Evolutionary conservation across 225 moss, liverwort and hornwort genomes (phyloP).

Genomic region (Physcomitrium patens): DNA sequence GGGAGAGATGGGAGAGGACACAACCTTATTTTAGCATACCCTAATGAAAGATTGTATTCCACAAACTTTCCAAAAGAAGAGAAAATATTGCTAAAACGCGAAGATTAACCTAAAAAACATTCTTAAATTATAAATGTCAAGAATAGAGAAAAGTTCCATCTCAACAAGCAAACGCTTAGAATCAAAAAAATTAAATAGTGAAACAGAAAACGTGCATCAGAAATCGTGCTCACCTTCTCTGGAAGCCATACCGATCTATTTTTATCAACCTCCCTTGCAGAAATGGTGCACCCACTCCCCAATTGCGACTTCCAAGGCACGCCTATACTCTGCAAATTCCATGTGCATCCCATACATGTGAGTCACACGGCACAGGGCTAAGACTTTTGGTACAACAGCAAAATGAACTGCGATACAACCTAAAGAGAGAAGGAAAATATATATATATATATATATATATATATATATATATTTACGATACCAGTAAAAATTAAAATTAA

Average conservation of each 20-base stretch:
- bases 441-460: no score
- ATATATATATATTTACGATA: no score
- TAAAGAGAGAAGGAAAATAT: no score
- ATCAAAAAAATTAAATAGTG: constrained; percentile 4
- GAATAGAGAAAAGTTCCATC: background rate
- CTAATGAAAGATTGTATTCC: background rate
- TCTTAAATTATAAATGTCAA: background rate
- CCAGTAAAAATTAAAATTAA: no score
- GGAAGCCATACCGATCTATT: constrained; percentile 46
- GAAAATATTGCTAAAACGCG: background rate
- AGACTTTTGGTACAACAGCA: background rate
- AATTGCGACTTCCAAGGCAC: constrained; percentile 23
- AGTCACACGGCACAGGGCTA: constrained; percentile 11
- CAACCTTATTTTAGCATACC: background rate
- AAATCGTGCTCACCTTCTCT: constrained; percentile 46
- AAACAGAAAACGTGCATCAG: no score
- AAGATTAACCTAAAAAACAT: constrained; percentile 16
- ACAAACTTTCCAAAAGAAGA: constrained; percentile 13
- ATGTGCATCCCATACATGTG: constrained; percentile 7
- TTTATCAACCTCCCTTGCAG: constrained; percentile 12
- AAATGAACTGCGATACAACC: background rate
- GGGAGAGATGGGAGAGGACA: constrained; percentile 1
- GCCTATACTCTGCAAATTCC: constrained; percentile 40
- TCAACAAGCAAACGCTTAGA: background rate
- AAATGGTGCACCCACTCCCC: constrained; percentile 46